Base-by-base conservation (phyloP, 2,329 filamentous ascomycete species). In the Myriosclerotinia duriaeana region DNA sequence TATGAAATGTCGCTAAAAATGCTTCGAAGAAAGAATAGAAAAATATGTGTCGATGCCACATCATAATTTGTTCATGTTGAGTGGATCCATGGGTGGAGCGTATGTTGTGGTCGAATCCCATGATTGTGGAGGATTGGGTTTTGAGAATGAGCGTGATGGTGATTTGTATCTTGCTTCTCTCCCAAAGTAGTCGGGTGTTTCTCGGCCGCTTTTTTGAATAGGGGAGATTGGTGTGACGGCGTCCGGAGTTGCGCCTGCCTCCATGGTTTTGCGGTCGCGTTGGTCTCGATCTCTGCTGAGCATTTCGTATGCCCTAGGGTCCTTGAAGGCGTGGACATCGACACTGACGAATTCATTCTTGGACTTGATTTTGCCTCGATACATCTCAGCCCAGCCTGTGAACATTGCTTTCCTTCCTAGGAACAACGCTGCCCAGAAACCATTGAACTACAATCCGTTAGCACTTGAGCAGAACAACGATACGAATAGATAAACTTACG, bases 341-440 rank as follows among this genome's bases (percentile, higher is more conserved):
- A 90, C 88, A 50, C 92, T 96, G 70, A 97, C 90, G 73, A 97
- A 98, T 77, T 98, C 94, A 73, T 87, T 86, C 75, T 89, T 86
- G 67, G 80, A 78, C 71, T 78, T 81, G 64, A 81, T 79, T 46
- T 76, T 77, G 30, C 79, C 78, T 65, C 77, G 80, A 71, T 88
- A 77, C 53, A 93, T 79, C 36, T 96, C 88, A 53, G 82, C 72
- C 95, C 95, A 99, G 69, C 90, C 95, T 3, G 82, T 85, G 65
- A 96, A 81, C 88, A 98, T 96, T n/a, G 90, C 89, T 77, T 86
- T 87, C 63, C 93, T 89, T 48, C 90, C 89, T 42, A 97, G 86
- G 67, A 98, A 86, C 65, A 97, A 78, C 66, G 96, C 84, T 60
- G 90, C 86, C 87, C 94, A 96, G 58, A 98, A 80, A 9, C 94